Conservation (phyloP, 768 basidiomycete species). For the Rhodotorula paludigena region DNA sequence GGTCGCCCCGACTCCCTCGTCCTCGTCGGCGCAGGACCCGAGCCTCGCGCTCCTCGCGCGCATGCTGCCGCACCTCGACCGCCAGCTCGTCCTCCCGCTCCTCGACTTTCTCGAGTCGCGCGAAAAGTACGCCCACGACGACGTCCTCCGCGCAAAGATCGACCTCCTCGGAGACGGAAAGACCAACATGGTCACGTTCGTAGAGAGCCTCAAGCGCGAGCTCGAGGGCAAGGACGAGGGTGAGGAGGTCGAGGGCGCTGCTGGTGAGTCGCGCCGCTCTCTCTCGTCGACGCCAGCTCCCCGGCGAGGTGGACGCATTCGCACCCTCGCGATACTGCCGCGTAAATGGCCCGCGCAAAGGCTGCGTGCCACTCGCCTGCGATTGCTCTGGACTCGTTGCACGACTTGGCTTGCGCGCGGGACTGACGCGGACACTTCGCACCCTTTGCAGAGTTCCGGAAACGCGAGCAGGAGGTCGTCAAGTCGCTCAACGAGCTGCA, state of each 20-base stretch:
- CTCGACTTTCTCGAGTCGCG: slow-evolving; percentile 78
- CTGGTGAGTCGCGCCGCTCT: slow-evolving; percentile 31
- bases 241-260: slow-evolving; percentile 65
- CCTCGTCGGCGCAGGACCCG: background rate
- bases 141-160: slow-evolving; percentile 88
- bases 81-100: slow-evolving; percentile 88
- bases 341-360: too few relatives aligned
- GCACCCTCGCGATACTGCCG: too few relatives aligned
- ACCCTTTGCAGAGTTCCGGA: slow-evolving; percentile 71
- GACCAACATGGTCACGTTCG: slow-evolving; percentile 98
- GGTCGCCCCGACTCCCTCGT: slow-evolving; percentile 10
- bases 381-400: too few relatives aligned
- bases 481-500: slow-evolving; percentile 76
- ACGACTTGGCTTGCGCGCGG: too few relatives aligned
- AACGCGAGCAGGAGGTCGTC: slow-evolving; percentile 74
- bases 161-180: slow-evolving; percentile 67
- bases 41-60: too few relatives aligned
- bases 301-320: too few relatives aligned
- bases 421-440: background rate
- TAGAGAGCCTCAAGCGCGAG: slow-evolving; percentile 71
- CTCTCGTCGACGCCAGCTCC: too few relatives aligned
- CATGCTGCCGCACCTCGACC: slow-evolving; percentile 83
- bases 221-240: slow-evolving; percentile 58
- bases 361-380: too few relatives aligned
- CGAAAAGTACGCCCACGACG: slow-evolving; percentile 67